Base-by-base conservation (phyloP, 1,284 basidiomycete species). In the Neolentinus lepideus region DNA sequence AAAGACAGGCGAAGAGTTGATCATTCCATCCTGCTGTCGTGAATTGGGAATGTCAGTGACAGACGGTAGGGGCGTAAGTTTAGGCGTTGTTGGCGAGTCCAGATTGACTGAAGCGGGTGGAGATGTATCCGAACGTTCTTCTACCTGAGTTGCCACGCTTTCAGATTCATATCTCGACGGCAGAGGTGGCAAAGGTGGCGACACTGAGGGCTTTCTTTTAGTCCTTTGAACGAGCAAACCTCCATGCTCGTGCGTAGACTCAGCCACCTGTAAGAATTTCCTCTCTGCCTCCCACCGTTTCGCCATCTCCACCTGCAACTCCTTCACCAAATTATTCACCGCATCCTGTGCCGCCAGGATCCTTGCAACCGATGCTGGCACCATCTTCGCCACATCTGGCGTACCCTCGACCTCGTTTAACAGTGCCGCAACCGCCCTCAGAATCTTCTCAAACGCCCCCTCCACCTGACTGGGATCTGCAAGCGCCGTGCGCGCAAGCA, bases 261-360 rank as follows among this genome's bases (percentile, higher is more conserved):
- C 29, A 4, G 63, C 58, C 12, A 64, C 36, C 3, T 60, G 57
- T 1, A 62, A 64, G 16, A 70, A 54, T 43, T 58, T 58, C 43
- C 67, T 71, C 62, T 85, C 83, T 11, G 83, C 63, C 27, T 75
- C 71, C 53, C 91, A 60, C 50, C 88, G 70, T 59, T 76, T 76
- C 58, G 79, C 76, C 22, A 78, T 81, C 69, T 92, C 89, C 2
- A 64, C 64, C 59, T 85, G 78, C 46, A 94, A 68, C 64, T 94
- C 90, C 51, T 74, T 73, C 22, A 80, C 75, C 19, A 94, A 70
- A 0, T 76, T 71, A 27, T 79, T 75, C 9, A 90, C 78, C 0
- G 85, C 75, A 29, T 79, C 76, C 61, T 85, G 77, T 0, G 84
- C 83, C 0, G 84, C 71, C 16, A 84, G 59, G 2, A 88, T 71